Base-by-base conservation (phyloP, 805 yeast genomes). In the Komagataella ulmi region DNA sequence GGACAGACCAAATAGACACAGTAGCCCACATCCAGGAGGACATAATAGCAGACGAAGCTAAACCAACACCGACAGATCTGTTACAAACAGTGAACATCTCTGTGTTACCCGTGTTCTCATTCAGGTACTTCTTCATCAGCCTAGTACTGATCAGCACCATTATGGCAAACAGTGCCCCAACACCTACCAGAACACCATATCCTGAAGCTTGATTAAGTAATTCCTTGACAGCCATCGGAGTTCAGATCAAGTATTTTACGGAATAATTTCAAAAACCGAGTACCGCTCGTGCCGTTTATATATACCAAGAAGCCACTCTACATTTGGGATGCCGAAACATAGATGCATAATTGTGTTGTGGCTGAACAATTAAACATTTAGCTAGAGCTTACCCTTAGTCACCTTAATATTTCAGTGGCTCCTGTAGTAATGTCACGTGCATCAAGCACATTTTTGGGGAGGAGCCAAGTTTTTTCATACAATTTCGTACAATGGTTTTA, bases 121-220 rank as follows among this genome's bases (percentile, higher is more conserved):
- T 57, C 18, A 56, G 47, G 49, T 58, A 63, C 17, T 49, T 53
- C 8, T 57, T 52, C 50, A 61, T 54, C 14, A 53, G 48, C 47
- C 64, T 66, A 17, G 65, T 66, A 49, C 66, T 60, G 44, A 61
- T 50, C 14, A 64, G 54, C 57, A 65, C 62, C 24, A 66, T 64
- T 3, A 62, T 52, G 3, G 69, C 68, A 53, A 65, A 66, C 6
- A 61, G 48, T 6, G 62, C 66, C 18, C 69, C 68, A 3, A 61
- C 62, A 3, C 68, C 69, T 19, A 65, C 60, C 18, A 65, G 56
- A 30, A 65, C 56, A 2, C 67, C 68, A 59, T 64, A 64, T 1
- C 68, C 70, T 46, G 62, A 58, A 3, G 59, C 64, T 55, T 66
- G 60, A n/a, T 54, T 53, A 40, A 64, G 52, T 48, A 51, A 30